Evolutionary conservation across 352 stramenopile genomes (phyloP), one percentile per base, ranked within the genome.

Genomic region (Aphanomyces cochlioides): DNA sequence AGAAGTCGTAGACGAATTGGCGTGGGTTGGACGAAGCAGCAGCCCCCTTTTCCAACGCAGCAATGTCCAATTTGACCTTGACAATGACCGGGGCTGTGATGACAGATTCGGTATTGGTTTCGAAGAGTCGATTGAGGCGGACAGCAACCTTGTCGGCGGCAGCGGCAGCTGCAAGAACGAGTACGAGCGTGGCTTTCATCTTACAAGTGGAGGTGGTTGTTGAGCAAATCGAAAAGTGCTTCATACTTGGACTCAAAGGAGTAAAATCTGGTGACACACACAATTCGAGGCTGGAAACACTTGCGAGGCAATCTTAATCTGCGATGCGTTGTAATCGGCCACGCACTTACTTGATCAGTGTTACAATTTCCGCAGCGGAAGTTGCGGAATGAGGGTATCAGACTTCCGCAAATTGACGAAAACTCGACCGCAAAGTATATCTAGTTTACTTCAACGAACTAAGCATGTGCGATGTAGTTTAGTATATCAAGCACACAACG

Each of bases 1-100:
- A 53, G n/a, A 53, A 53, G 45, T 53, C 45, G 45, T n/a, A 53
- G 13, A 53, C 45, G 45, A n/a, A 53, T 19, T 53, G 45, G 45
- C 45, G 45, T 15, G 45, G 45, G 45, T 15, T 2, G 13, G 45
- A n/a, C 45, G 45, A 53, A 15, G 45, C 45, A 15, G 13, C 1
- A 19, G 45, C 45, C 13, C 45, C 45, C 13, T 15, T 53, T 19
- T 53, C 45, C 45, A 53, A 2, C 13, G 45, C 45, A 15, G 45
- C 45, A 53, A 53, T 53, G 45, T 15, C 45, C 45, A 53, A 15
- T 15, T 53, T 53, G 45, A 53, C 13, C 45, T 53, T 53, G 45
- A 53, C 45, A 1, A 53, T 15, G 45, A 53, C 45, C 13, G 13
- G 13, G 45, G 45, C 45, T 19, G 13, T 53, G 45, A 2, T 1